These are phyloP conservation scores for Globisporangium carolinianum DNA, from an alignment of 352 stramenopile genomes.

Conservation along the genomic window DNA sequence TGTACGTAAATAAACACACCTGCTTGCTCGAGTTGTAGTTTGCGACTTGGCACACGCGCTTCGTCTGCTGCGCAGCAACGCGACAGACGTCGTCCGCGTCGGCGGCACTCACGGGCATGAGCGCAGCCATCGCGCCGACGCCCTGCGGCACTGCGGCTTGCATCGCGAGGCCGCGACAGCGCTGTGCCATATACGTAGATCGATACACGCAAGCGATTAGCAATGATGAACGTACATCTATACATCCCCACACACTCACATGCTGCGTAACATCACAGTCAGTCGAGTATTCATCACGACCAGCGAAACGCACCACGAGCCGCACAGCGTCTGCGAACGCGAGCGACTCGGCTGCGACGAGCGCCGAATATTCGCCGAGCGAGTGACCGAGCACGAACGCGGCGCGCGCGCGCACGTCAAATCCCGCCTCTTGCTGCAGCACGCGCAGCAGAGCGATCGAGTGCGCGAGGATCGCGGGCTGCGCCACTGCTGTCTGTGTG, in stretches of 20 bases:
- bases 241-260: no score
- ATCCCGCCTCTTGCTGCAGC: constrained; percentile 51
- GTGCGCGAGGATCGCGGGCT: constrained; percentile 76
- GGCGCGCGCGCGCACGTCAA: constrained; percentile 22
- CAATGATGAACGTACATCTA: not conserved
- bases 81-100: constrained; percentile 54
- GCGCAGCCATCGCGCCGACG: constrained; percentile 64
- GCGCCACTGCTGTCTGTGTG: constrained; percentile 63
- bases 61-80: constrained; percentile 23
- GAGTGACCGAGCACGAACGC: constrained; percentile 70
- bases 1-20: constrained; percentile 11
- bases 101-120: constrained; percentile 51
- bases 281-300: no score
- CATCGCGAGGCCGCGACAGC: constrained; percentile 66
- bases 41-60: constrained; percentile 62
- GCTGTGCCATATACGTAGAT: constrained; percentile 18
- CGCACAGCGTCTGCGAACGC: constrained; percentile 54
- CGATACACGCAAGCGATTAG: not conserved
- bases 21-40: constrained; percentile 89
- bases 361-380: constrained; percentile 81
- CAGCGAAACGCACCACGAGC: constrained; percentile 42
- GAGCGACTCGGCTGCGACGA: constrained; percentile 62
- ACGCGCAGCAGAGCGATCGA: constrained; percentile 71
- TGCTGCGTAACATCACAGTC: no score
- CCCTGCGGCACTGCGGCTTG: constrained; percentile 46